Evolutionary conservation across 192 early-diverging fungal genomes (phyloP), one percentile per base, ranked within the genome.

Genomic region (Rhizophagus clarus): DNA sequence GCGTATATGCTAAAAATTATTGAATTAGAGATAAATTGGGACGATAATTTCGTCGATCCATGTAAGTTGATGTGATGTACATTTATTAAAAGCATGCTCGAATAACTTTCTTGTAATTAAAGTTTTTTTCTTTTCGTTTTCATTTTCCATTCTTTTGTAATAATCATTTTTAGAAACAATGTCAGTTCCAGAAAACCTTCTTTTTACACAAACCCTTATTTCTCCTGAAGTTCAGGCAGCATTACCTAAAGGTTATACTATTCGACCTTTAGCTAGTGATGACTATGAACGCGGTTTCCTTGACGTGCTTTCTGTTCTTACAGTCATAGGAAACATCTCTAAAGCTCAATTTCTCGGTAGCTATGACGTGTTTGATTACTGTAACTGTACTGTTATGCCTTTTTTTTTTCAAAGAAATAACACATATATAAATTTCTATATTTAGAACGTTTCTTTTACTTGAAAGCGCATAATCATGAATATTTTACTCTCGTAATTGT

Each of bases 401-500:
- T 22, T 1, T 22, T 12, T 12, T 56, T 22, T 22, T 56, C 0
- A 42, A 20, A 47, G 2, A 24, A 14, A 51, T 20, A 2, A 26
- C 15, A 14, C 12, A 1, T 28, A 10, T 8, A 60, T 60, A 56
- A 60, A 32, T 15, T 77, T 62, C 34, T 47, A 73, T 34, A 34
- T 24, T n/a, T 79, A 90, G 90, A 92, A 32, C 90, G 94, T 4
- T 95, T 91, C 84, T 77, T 89, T 61, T 95, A 94, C 81, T 79
- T 96, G 56, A 91, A 93, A 84, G 79, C 89, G 9, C 93, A 92
- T 80, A 94, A 89, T 80, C 88, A 96, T 81, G 89, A 94, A 86
- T 95, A 93, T 83, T 94, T 87, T 72, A 93, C 92, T 15, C 91
- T 95, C 63, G 94, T 95, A n/a, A 95, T 96, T 28, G 92, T 93